Base-by-base conservation (phyloP, 2,329 filamentous ascomycete genomes). In the Cladophialophora bantiana region DNA sequence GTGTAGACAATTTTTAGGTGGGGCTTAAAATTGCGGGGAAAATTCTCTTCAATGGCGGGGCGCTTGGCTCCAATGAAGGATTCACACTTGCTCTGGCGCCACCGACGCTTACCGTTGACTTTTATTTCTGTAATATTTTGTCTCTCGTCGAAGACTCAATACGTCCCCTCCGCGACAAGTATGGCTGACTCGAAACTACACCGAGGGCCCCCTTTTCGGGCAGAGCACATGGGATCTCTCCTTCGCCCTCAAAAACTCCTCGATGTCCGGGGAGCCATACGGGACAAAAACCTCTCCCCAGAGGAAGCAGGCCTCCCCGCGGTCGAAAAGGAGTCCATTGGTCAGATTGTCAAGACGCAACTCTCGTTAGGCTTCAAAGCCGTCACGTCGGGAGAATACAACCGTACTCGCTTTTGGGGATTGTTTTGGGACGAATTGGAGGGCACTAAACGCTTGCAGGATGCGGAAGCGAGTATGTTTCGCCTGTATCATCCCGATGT, bases 151-250 rank as follows among this genome's bases (percentile, higher is more conserved):
- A 50, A 7, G 45, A 50, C 15, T 50, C 18, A 26, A 10, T 31
- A 5, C 4, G 2, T 20, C 10, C 10, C 7, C 3, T 50, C 42
- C 10, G 15, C 9, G 9, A 50, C 7, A 50, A 61, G 26, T 32
- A 70, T 70, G 68, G 68, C 68, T n/a, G 36, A 62, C 52, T 52
- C 57, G 0, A 65, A 58, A 9, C 50, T 66, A 32, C 65, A 70
- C 50, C 64, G 63, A 3, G 54, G 54, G 15, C 85, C 87, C 50
- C 89, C 88, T 58, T 92, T 90, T 78, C 85, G 90, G 75, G 89
- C 89, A 67, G 90, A 92, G 78, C 90, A 92, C 71, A 84, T 91
- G 68, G 90, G 90, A 58, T 91, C 89, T 13, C 82, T 92, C 36
- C 85, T 92, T 65, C 88, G 90, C 36, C 89, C 90, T 0, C 77